Conservation (phyloP, 177 flowering plant genomes). For the Vitis hybrid region DNA sequence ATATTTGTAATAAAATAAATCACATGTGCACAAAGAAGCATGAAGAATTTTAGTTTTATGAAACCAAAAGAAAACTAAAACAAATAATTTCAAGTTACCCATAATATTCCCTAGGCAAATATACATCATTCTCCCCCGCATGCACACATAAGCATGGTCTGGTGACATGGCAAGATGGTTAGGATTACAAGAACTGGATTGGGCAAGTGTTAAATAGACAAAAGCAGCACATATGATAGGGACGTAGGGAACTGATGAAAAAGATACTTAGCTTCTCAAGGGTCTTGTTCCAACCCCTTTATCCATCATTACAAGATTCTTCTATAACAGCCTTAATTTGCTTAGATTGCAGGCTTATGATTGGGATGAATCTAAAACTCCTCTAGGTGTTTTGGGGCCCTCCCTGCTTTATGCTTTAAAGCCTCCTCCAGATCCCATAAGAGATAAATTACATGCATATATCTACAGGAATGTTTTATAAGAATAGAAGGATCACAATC, state of each 20-base stretch:
- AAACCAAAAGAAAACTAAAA: background rate
- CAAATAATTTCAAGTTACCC: background rate
- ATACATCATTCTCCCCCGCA: background rate
- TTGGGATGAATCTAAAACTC: constrained; percentile 45
- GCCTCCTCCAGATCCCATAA: constrained; percentile 33
- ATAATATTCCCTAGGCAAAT: constrained; percentile 1
- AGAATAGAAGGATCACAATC: constrained; percentile 30
- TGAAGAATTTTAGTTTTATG: too few relatives aligned
- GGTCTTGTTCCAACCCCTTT: constrained; percentile 54
- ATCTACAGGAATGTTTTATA: constrained; percentile 49
- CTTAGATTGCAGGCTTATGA: constrained; percentile 47
- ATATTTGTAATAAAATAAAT: too few relatives aligned
- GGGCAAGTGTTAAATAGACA: constrained; percentile 36
- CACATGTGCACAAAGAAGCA: too few relatives aligned
- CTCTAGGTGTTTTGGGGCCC: constrained; percentile 35
- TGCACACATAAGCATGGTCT: constrained; percentile 25
- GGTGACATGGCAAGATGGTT: constrained; percentile 36
- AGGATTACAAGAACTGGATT: constrained; percentile 29
- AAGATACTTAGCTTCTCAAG: constrained; percentile 82
- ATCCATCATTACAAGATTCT: constrained; percentile 56
- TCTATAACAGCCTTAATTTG: constrained; percentile 54
- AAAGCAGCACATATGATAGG: constrained; percentile 53
- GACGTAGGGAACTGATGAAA: constrained; percentile 42
- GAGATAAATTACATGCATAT: constrained; percentile 37
- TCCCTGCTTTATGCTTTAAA: constrained; percentile 32